phyloP scores from a whole-genome alignment of 2,329 filamentous ascomycete genomes.

The Fusarium clavum region DNA sequence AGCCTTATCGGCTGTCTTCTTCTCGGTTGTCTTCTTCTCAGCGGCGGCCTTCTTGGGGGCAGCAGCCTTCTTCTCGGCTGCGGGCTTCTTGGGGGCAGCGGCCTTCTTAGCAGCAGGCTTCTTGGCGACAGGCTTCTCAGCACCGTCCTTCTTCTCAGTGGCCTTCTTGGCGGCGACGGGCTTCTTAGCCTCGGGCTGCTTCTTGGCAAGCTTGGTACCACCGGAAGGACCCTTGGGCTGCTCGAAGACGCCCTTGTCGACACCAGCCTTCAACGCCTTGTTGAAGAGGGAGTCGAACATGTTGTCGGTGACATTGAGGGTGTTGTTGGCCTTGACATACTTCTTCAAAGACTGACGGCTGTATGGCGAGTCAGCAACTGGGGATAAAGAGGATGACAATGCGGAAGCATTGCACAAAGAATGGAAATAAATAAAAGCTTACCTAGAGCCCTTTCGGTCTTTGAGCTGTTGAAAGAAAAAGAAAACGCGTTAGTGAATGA shows the following conservation, averaged over 20 bases:
- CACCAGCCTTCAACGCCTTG: constrained; percentile 83
- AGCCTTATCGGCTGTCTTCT: constrained; percentile 41
- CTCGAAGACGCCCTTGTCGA: constrained; percentile 86
- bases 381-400: constrained; percentile 3
- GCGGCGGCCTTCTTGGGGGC: constrained; percentile 52
- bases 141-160: constrained; percentile 51
- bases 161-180: constrained; percentile 49
- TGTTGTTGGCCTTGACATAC: constrained; percentile 68
- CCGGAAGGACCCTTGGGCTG: constrained; percentile 94
- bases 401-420: constrained; percentile 13
- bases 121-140: constrained; percentile 49
- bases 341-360: constrained; percentile 73
- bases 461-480: constrained; percentile 62
- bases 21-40: constrained; percentile 30
- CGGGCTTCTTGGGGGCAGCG: constrained; percentile 54
- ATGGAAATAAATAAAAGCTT: constrained; percentile 29
- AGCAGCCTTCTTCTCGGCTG: constrained; percentile 48
- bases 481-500: constrained; percentile 58
- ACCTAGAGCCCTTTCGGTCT: constrained; percentile 69
- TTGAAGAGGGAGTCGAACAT: constrained; percentile 83
- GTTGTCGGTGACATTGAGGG: constrained; percentile 59
- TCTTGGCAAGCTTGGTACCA: constrained; percentile 92
- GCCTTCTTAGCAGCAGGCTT: constrained; percentile 51
- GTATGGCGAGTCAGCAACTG: constrained; percentile 27
- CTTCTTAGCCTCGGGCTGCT: constrained; percentile 62